Evolutionary conservation across 345 rosid species (phyloP), one percentile per base, ranked within the genome.

Genomic region (Odontarrhena argentea): DNA sequence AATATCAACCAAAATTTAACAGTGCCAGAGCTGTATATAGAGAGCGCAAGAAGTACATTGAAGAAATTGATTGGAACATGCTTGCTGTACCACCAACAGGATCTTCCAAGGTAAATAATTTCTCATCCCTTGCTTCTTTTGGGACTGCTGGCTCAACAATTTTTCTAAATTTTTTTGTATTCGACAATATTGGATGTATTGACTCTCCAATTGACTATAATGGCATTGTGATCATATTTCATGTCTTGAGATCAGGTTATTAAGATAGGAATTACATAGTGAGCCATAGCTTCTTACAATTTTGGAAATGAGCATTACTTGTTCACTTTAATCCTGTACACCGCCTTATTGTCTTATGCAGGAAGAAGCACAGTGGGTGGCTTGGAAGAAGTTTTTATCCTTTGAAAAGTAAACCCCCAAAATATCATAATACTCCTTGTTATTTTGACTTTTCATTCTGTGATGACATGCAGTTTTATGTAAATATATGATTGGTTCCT

Each of bases 301-400:
- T 56, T 51, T 34, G 22, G 6, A 36, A 10, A 12, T 42, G 34
- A 14, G 44, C 41, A 52, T 67, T 50, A 54, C 7, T 59, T 60
- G 6, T 48, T 56, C 66, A 55, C 46, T 47, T 14, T 50, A 40
- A 41, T 36, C 36, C n/a, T 64, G 48, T n/a, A 45, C 32, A 28
- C 45, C 9, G 12, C 49, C 37, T 54, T 59, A 34, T 73, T 24
- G 48, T 67, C 36, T 70, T 73, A 28, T 65, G 57, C 86, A 90
- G 98, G 98, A 93, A 77, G 97, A 93, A 74, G 62, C 66, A 64
- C 98, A 90, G 57, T 93, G 97, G 98, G 77, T 87, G 78, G 92
- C 92, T 43, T 93, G 98, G 98, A 90, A 88, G 82, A 86, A 80
- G 79, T 80, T 84, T 70, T 70, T 90, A 65, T 83, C 86, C 56